Conservation (phyloP, 306 rosid genomes). For the Casuarina equisetifolia region DNA sequence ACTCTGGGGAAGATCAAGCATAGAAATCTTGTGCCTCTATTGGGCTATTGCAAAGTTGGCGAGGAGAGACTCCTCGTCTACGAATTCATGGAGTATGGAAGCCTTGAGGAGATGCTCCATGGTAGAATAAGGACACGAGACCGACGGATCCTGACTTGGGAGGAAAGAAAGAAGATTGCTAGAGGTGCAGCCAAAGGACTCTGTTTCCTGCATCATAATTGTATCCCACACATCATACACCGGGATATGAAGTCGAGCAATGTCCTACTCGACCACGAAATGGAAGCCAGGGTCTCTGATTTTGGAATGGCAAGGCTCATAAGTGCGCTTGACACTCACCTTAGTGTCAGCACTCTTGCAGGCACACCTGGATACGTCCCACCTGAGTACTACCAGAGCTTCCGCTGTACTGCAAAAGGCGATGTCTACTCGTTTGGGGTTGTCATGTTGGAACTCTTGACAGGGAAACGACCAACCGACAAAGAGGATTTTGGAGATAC, state of each 20-base stretch:
- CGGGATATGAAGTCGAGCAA: constrained; percentile 98
- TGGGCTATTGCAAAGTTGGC: constrained; percentile 93
- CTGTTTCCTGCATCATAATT: constrained; percentile 92
- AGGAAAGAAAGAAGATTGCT: constrained; percentile 84
- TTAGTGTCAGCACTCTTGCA: constrained; percentile 94
- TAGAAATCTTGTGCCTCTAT: constrained; percentile 76
- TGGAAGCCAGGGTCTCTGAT: constrained; percentile 93
- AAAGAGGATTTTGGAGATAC: constrained; percentile 96
- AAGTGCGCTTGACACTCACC: constrained; percentile 95
- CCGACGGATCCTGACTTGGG: constrained; percentile 70
- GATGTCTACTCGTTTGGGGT: constrained; percentile 97
- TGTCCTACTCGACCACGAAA: constrained; percentile 80
- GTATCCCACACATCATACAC: constrained; percentile 98
- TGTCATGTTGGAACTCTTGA: constrained; percentile 75
- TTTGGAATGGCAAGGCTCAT: constrained; percentile 98
- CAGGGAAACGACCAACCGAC: constrained; percentile 90
- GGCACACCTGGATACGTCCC: constrained; percentile 99
- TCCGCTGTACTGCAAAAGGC: constrained; percentile 94
- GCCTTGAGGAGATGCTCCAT: constrained; percentile 98
- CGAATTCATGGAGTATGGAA: constrained; percentile 91
- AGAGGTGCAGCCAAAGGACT: constrained; percentile 98
- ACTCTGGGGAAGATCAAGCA: constrained; percentile 96
- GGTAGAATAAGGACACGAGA: constrained; percentile 64
- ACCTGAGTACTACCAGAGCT: constrained; percentile 96
- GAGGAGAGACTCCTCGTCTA: constrained; percentile 96